phyloP scores from a whole-genome alignment of 2,329 filamentous ascomycete species.

The Aspergillus quadricinctus region DNA sequence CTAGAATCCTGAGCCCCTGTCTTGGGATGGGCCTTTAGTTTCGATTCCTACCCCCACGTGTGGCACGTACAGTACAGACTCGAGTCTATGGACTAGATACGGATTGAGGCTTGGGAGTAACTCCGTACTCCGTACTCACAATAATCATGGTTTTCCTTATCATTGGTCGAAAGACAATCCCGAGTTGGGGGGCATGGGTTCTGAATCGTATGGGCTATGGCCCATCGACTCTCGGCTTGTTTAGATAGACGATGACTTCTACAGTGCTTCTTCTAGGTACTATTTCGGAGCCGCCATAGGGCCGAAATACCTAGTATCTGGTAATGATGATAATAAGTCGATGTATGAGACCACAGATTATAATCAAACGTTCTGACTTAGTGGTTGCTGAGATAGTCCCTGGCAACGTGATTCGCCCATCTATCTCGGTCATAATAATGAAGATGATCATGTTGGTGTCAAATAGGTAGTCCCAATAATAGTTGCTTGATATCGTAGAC shows the following conservation, averaged over 20 bases:
- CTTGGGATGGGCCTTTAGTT: neutral
- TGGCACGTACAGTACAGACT: neutral
- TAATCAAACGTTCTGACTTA: neutral
- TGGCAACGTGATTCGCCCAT: neutral
- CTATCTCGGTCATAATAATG: neutral
- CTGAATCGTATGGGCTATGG: too few relatives aligned
- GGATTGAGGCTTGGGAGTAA: neutral
- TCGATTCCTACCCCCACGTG: neutral
- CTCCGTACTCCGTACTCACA: neutral
- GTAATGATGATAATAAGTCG: neutral
- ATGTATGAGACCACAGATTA: neutral
- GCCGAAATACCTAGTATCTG: neutral
- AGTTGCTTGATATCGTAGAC: neutral
- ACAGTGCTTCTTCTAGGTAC: neutral
- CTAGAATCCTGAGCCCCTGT: neutral
- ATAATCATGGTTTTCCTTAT: neutral
- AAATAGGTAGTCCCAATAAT: too few relatives aligned
- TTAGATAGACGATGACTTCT: neutral
- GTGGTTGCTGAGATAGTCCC: neutral
- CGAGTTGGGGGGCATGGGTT: neutral
- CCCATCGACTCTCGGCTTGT: neutral
- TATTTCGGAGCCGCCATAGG: neutral
- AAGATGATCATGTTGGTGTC: too few relatives aligned
- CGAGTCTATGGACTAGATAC: too few relatives aligned
- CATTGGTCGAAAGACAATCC: neutral